Conservation (phyloP, 164 flowering plant species). For the Chloranthus sessilifolius region DNA sequence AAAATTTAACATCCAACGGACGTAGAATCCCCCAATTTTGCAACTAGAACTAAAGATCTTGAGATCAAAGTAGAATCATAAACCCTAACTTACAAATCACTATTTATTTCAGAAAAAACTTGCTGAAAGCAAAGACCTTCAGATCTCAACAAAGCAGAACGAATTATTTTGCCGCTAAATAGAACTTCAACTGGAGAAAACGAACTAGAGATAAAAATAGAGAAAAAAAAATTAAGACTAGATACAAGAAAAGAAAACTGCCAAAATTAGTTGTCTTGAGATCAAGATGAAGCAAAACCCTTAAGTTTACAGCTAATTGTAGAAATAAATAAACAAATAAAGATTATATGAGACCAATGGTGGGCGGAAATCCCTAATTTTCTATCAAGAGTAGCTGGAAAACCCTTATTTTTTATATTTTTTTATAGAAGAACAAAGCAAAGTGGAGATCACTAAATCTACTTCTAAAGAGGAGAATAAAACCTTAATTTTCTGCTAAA, state of each 20-base stretch:
- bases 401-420: no score
- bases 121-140: not conserved
- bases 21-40: not conserved
- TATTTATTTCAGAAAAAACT: not conserved
- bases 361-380: slow-evolving; percentile 6
- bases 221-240: not conserved
- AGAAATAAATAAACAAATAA: no score
- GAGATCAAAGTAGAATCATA: not conserved
- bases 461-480: no score
- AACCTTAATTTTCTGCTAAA: no score
- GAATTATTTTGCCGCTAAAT: not conserved
- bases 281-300: slow-evolving; percentile 2
- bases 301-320: not conserved
- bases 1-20: not conserved
- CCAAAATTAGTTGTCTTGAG: not conserved
- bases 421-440: no score
- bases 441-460: no score
- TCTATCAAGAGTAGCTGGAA: slow-evolving; percentile 17
- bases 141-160: not conserved
- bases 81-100: not conserved
- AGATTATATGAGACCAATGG: not conserved
- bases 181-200: no score
- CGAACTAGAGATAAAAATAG: no score
- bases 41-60: not conserved
- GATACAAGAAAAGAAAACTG: not conserved